phyloP scores from a whole-genome alignment of 83 land plant species.

The Thuja plicata region DNA sequence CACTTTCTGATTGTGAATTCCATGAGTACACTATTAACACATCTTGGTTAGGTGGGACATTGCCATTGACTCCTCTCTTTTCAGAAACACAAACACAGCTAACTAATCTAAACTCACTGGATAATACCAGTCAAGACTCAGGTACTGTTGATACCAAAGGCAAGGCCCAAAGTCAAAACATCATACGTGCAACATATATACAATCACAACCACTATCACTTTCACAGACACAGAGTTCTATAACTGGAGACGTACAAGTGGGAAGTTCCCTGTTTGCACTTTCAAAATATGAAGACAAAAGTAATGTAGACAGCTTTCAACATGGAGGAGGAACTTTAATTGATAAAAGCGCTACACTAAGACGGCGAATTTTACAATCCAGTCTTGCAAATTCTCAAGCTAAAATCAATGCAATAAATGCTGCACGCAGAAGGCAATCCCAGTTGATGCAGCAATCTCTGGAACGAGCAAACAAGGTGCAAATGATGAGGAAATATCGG shows the following conservation, averaged over 20 bases:
- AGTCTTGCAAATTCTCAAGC: constrained; percentile 30
- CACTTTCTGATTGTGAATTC: constrained; percentile 56
- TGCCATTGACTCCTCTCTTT: constrained; percentile 61
- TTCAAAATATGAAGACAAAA: constrained; percentile 13
- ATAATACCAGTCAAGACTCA: constrained; percentile 14
- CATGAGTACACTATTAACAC: constrained; percentile 43
- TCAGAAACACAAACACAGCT: constrained; percentile 33
- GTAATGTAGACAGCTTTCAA: background rate
- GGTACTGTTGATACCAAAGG: constrained; percentile 11
- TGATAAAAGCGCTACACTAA: constrained; percentile 25
- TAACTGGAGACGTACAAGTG: background rate
- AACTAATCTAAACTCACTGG: constrained; percentile 3
- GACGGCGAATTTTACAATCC: constrained; percentile 30
- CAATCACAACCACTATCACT: background rate
- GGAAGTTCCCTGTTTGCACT: constrained; percentile 18
- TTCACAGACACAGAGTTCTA: constrained; percentile 9
- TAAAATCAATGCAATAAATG: constrained; percentile 29
- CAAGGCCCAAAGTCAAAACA: background rate
- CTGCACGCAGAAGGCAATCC: constrained; percentile 44
- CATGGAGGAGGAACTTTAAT: constrained; percentile 20
- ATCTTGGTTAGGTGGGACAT: constrained; percentile 41
- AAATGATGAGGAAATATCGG: constrained; percentile 54
- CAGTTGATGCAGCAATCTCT: constrained; percentile 31
- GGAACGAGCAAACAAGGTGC: constrained; percentile 51
- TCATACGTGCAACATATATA: constrained; percentile 18